Base-by-base conservation (phyloP, 2,329 filamentous ascomycete genomes). In the Hypoxylon sp. region DNA sequence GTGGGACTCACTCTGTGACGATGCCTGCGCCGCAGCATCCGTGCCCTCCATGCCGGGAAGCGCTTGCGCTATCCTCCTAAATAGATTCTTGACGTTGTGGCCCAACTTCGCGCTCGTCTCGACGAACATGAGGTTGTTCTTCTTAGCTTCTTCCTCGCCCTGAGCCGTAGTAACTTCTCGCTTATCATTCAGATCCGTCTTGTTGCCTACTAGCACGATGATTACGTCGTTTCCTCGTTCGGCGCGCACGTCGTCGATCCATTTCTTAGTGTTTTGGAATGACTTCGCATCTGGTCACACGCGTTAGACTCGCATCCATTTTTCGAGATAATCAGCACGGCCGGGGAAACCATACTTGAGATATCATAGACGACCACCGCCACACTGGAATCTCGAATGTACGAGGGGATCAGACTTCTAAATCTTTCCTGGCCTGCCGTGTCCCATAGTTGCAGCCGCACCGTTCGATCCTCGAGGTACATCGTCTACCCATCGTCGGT, bases 341-440 rank as follows among this genome's bases (percentile, higher is more conserved):
- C 19, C 24, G 22, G 51, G 47, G 28, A 43, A 28, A 15, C 24
- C 81, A 64, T 81, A 91, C 89, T 97, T 62, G 93, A 97, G 75
- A 99, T 97, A 79, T 99, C 95, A 82, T 99, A 99, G 64, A 99
- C 95, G 32, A 99, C 96, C 32, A 99, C 96, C 20, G 96, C 96
- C 54, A 99, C 96, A 76, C 91, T 96, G 20, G 93, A 97, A 83
- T 99, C 96, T 74, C 96, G 93, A 75, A 99, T 99, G 81, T 99
- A 99, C 20, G 93, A 97, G 57, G 96, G 96, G 71, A 99, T 99
- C 75, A 99, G 81, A 75, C 92, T 97, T 78, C 96, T 91, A 83
- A 99, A 99, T 71, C 95, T 89, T 81, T 99, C 95, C 79, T 99
- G 95, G 66, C 95, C 95, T 49, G 95, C 95, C 5, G 95, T 99